Conservation (phyloP, 805 yeast species). For the Yarrowia alimentaria region DNA sequence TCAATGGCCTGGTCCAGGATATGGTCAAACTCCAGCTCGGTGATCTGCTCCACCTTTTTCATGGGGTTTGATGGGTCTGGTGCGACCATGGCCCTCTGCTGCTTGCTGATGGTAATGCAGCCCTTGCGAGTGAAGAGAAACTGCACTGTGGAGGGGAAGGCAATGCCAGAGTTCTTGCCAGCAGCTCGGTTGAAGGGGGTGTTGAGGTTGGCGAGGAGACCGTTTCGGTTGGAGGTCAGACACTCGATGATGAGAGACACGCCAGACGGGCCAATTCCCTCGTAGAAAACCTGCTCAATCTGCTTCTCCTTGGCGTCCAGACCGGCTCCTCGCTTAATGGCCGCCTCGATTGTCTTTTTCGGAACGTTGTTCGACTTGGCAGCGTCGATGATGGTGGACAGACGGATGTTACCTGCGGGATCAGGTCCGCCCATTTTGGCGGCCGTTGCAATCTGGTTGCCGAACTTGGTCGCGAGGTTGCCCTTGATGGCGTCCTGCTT, state of each 20-base stretch:
- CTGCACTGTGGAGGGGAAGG: conserved; percentile 70
- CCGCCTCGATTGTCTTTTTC: conserved; percentile 82
- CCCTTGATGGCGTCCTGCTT: conserved; percentile 82
- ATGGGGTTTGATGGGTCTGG: conserved; percentile 34
- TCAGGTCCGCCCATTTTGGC: conserved; percentile 70
- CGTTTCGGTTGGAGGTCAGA: conserved; percentile 79
- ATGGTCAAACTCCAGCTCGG: conserved; percentile 61
- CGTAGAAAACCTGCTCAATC: conserved; percentile 60
- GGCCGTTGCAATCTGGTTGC: conserved; percentile 71
- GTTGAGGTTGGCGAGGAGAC: conserved; percentile 74
- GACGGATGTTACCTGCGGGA: conserved; percentile 54
- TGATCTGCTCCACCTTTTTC: conserved; percentile 30
- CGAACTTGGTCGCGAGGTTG: conserved; percentile 63
- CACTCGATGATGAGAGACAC: conserved; percentile 84
- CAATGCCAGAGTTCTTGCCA: conserved; percentile 41
- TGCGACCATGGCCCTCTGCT: conserved; percentile 26
- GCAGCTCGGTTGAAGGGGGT: conserved; percentile 64
- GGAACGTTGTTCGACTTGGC: conserved; percentile 76
- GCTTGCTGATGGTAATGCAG: conserved; percentile 52
- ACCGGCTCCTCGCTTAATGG: conserved; percentile 81
- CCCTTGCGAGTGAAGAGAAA: conserved; percentile 81
- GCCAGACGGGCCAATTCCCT: conserved; percentile 92
- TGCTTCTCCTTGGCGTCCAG: conserved; percentile 46
- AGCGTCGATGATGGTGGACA: conserved; percentile 70
- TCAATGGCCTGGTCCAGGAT: conserved; percentile 76